phyloP scores from a whole-genome alignment of 2,329 filamentous ascomycete species.

The Monosporascus sp. region DNA sequence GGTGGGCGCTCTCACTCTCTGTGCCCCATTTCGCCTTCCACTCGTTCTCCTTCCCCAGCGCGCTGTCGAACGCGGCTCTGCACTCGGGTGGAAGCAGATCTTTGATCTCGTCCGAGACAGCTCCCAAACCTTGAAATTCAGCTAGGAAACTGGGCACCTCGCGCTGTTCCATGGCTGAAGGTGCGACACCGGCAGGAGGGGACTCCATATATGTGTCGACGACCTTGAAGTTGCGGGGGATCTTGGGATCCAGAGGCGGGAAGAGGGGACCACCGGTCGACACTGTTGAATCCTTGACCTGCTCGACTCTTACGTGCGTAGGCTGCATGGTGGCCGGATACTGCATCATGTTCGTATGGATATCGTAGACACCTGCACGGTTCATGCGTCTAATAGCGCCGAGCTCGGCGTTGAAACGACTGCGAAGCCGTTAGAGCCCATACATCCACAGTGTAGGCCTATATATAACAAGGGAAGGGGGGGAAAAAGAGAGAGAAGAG shows the following conservation, averaged over 20 bases:
- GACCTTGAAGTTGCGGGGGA: constrained; percentile 52
- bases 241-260: constrained; percentile 40
- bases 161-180: constrained; percentile 37
- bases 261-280: constrained; percentile 31
- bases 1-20: constrained; percentile 53
- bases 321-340: constrained; percentile 86
- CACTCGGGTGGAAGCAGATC: constrained; percentile 65
- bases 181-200: constrained; percentile 40
- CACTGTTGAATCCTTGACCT: constrained; percentile 39
- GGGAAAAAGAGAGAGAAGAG: no score
- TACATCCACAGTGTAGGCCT: no score
- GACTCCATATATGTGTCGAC: constrained; percentile 50
- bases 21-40: constrained; percentile 74
- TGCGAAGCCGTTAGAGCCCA: constrained; percentile 30
- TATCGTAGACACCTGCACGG: constrained; percentile 76
- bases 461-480: no score
- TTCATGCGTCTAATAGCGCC: constrained; percentile 63
- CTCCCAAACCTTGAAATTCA: constrained; percentile 56
- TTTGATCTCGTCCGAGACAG: constrained; percentile 59
- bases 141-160: constrained; percentile 42
- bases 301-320: constrained; percentile 77
- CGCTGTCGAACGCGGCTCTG: constrained; percentile 64
- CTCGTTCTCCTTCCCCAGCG: constrained; percentile 55
- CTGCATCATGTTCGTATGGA: constrained; percentile 89
- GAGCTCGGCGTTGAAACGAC: constrained; percentile 77